These are phyloP conservation scores for Fonsecaea erecta DNA, from an alignment of 2,329 filamentous ascomycete species.

Conservation along the genomic window DNA sequence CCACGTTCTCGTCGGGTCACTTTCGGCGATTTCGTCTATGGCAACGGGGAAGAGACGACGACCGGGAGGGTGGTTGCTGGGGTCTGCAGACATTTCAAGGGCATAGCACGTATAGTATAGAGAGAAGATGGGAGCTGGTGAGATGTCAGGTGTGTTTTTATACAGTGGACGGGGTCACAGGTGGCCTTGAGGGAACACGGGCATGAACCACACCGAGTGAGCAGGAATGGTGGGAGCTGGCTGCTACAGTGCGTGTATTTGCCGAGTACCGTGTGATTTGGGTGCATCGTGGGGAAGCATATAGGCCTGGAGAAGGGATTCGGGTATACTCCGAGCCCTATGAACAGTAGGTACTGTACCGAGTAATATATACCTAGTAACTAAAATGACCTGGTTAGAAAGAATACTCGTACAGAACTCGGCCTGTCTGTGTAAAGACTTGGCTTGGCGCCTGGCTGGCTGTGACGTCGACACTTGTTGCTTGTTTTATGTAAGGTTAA, in stretches of 20 bases:
- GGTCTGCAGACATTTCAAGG: background rate
- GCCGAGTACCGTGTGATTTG: background rate
- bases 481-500: too few relatives aligned
- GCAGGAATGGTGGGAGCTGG: background rate
- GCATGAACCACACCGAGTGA: background rate
- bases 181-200: background rate
- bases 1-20: conserved; percentile 8
- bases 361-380: too few relatives aligned
- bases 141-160: background rate
- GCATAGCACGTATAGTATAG: background rate
- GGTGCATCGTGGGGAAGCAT: too few relatives aligned
- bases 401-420: too few relatives aligned
- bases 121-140: background rate
- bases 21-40: conserved; percentile 10
- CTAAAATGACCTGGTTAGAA: too few relatives aligned
- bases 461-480: background rate
- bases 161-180: background rate
- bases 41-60: conserved; percentile 9
- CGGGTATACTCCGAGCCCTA: too few relatives aligned
- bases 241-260: background rate
- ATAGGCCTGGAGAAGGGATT: too few relatives aligned
- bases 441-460: too few relatives aligned
- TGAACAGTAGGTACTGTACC: too few relatives aligned
- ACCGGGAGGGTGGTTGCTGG: background rate
- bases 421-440: background rate